These are phyloP conservation scores for Vaccinium myrtillus DNA, from an alignment of 148 eudicot genomes.

Conservation along the genomic window DNA sequence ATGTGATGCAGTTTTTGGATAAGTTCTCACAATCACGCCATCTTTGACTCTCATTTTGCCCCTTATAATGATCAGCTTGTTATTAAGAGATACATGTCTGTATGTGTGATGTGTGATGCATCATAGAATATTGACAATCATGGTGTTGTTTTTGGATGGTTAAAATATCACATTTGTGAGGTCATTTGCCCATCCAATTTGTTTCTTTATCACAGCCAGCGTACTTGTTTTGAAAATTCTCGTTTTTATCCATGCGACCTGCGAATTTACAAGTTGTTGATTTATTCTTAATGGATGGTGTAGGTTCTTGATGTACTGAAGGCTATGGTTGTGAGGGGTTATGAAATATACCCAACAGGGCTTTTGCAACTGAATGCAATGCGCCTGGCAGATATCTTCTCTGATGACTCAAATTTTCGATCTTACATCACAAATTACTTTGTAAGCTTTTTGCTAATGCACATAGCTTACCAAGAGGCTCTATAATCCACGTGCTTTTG, in stretches of 20 bases:
- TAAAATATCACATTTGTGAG: neutral
- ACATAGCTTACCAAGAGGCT: neutral
- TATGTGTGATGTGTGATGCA: neutral
- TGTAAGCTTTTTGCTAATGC: constrained; percentile 47
- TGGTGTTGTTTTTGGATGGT: neutral
- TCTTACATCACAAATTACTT: constrained; percentile 64
- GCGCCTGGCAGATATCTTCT: constrained; percentile 86
- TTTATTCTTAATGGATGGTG: constrained; percentile 17
- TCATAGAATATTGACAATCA: neutral
- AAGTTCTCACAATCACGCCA: neutral
- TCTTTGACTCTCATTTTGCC: neutral
- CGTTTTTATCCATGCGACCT: constrained; percentile 18
- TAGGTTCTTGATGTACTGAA: constrained; percentile 81
- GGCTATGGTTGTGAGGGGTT: constrained; percentile 51
- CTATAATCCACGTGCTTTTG: constrained; percentile 4
- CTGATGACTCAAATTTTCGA: constrained; percentile 98
- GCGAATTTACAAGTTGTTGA: constrained; percentile 16
- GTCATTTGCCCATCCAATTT: neutral
- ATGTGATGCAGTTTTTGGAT: neutral
- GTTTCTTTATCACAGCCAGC: neutral
- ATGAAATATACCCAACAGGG: constrained; percentile 60
- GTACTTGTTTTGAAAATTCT: neutral
- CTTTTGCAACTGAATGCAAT: constrained; percentile 85
- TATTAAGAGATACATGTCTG: neutral
- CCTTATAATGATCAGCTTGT: neutral